Conservation (phyloP, 805 yeast species). For the Zygotorulaspora sp. region DNA sequence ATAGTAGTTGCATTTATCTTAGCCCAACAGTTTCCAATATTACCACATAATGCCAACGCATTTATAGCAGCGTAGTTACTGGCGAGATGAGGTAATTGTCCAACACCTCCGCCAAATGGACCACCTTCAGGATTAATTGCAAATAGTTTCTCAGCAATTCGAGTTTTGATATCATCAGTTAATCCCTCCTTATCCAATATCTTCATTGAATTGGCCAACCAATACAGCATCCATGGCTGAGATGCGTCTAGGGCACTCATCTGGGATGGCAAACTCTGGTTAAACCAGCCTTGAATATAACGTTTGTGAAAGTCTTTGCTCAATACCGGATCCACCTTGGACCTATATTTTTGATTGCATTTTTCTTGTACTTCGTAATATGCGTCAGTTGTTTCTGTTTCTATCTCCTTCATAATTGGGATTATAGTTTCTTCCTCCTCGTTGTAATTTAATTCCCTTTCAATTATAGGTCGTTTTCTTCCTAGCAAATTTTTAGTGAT, state of each 20-base stretch:
- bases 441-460: conserved; percentile 8
- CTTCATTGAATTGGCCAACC: conserved; percentile 61
- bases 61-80: conserved; percentile 74
- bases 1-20: conserved; percentile 45
- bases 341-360: conserved; percentile 13
- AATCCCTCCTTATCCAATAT: conserved; percentile 38
- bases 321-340: conserved; percentile 9
- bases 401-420: conserved; percentile 21
- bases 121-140: conserved; percentile 40
- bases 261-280: conserved; percentile 44
- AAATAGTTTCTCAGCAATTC: conserved; percentile 32
- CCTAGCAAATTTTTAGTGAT: conserved; percentile 22
- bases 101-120: conserved; percentile 83
- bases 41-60: conserved; percentile 52
- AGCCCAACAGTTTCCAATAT: conserved; percentile 39
- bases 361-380: conserved; percentile 23
- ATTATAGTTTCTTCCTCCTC: conserved; percentile 17
- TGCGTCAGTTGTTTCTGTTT: conserved; percentile 31
- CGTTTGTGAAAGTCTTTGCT: conserved; percentile 38
- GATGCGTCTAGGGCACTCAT: conserved; percentile 72
- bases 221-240: conserved; percentile 86
- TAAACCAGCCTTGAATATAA: conserved; percentile 42
- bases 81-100: conserved; percentile 81
- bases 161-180: conserved; percentile 25
- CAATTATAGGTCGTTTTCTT: conserved; percentile 20